These are phyloP conservation scores for Tylopilus sp. DNA, from an alignment of 768 basidiomycete genomes.

Conservation along the genomic window DNA sequence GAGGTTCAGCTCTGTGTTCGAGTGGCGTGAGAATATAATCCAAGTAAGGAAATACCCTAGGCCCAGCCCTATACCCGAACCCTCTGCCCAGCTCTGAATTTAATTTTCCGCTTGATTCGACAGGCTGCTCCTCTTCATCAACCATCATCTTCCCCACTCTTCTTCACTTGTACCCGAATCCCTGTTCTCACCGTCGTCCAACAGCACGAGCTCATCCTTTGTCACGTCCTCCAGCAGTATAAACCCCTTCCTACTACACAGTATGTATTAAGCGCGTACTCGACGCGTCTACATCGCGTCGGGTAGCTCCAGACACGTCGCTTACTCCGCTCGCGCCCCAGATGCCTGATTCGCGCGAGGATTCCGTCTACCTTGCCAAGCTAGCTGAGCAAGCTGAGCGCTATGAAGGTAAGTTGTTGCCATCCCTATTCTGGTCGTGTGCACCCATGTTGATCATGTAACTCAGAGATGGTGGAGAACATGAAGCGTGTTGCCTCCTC, in stretches of 20 bases:
- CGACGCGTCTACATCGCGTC: conserved; percentile 35
- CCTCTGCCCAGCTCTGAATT: conserved; percentile 74
- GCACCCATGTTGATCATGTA: conserved; percentile 11
- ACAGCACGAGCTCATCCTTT: conserved; percentile 35
- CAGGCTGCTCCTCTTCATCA: conserved; percentile 42
- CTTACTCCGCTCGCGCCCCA: conserved; percentile 27
- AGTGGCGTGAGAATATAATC: conserved; percentile 24
- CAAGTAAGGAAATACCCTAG: conserved; percentile 28
- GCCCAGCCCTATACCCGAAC: conserved; percentile 50
- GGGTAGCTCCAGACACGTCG: conserved; percentile 11
- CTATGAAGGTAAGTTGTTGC: conserved; percentile 77
- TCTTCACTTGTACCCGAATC: conserved; percentile 43
- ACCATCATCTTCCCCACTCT: conserved; percentile 42
- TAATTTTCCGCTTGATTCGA: conserved; percentile 55
- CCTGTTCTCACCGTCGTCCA: conserved; percentile 29
- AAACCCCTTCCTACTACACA: conserved; percentile 30
- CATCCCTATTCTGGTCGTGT: conserved; percentile 5
- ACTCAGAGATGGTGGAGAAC: conserved; percentile 94
- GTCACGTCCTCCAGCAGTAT: conserved; percentile 13
- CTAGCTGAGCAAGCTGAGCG: conserved; percentile 99
- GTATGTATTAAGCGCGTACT: conserved; percentile 42
- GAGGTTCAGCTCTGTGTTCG: conserved; percentile 3
- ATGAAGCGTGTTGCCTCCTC: conserved; percentile 99
- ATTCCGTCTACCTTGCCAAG: conserved; percentile 99
- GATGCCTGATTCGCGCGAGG: conserved; percentile 86